Base-by-base conservation (phyloP, 192 early-diverging fungal species). In the Coemansia sp. region DNA sequence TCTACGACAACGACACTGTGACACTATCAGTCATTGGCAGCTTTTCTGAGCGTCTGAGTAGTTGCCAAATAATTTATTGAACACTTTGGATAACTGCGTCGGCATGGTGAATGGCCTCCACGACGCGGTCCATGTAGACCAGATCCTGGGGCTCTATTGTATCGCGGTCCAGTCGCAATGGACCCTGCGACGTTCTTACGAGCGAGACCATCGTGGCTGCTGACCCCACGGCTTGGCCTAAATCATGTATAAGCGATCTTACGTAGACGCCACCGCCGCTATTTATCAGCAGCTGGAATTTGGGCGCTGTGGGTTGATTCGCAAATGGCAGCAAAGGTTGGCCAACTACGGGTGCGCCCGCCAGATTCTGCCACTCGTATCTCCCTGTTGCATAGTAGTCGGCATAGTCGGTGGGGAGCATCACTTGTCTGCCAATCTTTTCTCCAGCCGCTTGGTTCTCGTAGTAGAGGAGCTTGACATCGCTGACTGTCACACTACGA, bases 181-280 rank as follows among this genome's bases (percentile, higher is more conserved):
- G 69, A 0, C 88, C 88, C 65, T 92, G 90, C 47, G 89, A 73
- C 46, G 79, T 83, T 49, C 92, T 65, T 36, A 88, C 65, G 16
- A 94, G 79, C 36, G 81, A 86, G 5, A 85, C 76, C 88, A 92
- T 90, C 38, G 87, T 81, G 0, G 89, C 92, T 0, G 73, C 84
- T 13, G 85, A 87, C 10, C 87, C 88, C 29, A 92, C 57, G 0
- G 55, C 50, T 20, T 72, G 49, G 10, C 88, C 90, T 41, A 94
- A 60, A 53, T 94, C 91, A 61, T 90, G 67, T n/a, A 94, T 79
- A 31, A 94, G 71, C 44, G 88, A 90, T 8, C 92, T 79, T 57
- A 94, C 86, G 77, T 94, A 94, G 13, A 90, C 89, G 27, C 92
- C 92, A 34, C 91, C 87, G 34, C 89, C 86, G 63, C 90, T 87